Conservation (phyloP, 192 early-diverging fungal genomes). For the Coemansia sp. region DNA sequence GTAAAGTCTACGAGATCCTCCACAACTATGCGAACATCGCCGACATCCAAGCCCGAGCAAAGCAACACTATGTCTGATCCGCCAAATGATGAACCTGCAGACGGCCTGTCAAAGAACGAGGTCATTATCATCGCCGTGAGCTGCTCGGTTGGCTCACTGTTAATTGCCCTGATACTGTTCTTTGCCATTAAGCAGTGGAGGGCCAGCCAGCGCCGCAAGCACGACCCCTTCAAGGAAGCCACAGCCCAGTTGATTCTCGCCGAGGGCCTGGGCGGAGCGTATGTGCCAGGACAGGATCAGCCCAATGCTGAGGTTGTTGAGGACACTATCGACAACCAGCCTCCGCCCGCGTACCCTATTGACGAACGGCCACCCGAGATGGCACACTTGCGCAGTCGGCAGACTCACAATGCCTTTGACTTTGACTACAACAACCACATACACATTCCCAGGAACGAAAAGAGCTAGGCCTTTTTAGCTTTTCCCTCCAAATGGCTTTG, state of each 20-base stretch:
- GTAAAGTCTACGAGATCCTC: background rate
- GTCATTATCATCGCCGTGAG: slow-evolving; percentile 16
- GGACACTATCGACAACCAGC: background rate
- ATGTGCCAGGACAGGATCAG: background rate
- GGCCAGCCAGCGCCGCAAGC: background rate
- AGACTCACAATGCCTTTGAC: background rate
- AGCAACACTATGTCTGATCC: background rate
- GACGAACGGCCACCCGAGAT: background rate
- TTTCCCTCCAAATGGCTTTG: background rate
- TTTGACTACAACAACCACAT: slow-evolving; percentile 10
- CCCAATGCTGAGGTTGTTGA: background rate
- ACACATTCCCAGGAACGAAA: slow-evolving; percentile 1
- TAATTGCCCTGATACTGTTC: slow-evolving; percentile 1
- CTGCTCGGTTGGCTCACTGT: slow-evolving; percentile 10
- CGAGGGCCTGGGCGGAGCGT: slow-evolving; percentile 1
- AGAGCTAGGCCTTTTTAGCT: background rate
- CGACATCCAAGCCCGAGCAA: background rate
- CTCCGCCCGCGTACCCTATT: slow-evolving; percentile 3
- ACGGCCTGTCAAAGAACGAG: slow-evolving; percentile 9
- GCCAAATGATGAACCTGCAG: background rate
- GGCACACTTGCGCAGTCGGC: background rate
- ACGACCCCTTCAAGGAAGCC: background rate
- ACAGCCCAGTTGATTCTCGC: slow-evolving; percentile 4
- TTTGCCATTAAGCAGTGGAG: slow-evolving; percentile 6
- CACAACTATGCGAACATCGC: background rate